Base-by-base conservation (phyloP, 306 rosid species). In the Inga laurina region DNA sequence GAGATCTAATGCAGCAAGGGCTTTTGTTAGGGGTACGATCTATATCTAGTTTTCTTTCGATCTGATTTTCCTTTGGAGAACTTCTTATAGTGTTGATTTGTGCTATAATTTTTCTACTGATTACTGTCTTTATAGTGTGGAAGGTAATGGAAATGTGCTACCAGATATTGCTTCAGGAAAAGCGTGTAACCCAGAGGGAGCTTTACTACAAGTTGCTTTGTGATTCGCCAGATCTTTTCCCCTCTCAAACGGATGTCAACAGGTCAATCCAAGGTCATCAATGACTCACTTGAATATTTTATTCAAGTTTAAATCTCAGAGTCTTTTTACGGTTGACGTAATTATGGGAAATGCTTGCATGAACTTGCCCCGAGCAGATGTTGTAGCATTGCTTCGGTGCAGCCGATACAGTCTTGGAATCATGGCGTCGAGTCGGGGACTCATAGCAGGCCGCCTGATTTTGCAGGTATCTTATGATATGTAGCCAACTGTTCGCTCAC, bases 351-450 rank as follows among this genome's bases (percentile, higher is more conserved):
- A 39, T 75, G 35, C 62, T 8, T 44, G 66, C 19, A 10, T 54
- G 34, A 37, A 24, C 72, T 24, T 79, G 52, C 0, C 15, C 56
- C 65, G 32, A 86, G 45, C 85, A 96, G 98, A 96, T 87, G 94
- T 92, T 39, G 97, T 93, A 81, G 91, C 97, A 10, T 91, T 93
- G 91, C 97, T 93, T 83, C 90, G 90, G 56, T 96, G 98, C 87
- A 93, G 98, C 87, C 90, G 98, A 37, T 92, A 78, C 87, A 96
- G 98, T 83, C 97, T 96, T 71, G 97, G 99, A 88, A 89, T 96
- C 85, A 92, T 96, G 97, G 98, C 99, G 19, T 96, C 98, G 44
- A 89, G 98, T 85, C 84, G 94, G 74, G 97, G 99, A 85, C 93
- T 94, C 64, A 72, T 93, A 16, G 91, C 94, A 9, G 98, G 99